These are phyloP conservation scores for Carex pumila DNA, from an alignment of 176 grass and related monocot species.

Conservation along the genomic window DNA sequence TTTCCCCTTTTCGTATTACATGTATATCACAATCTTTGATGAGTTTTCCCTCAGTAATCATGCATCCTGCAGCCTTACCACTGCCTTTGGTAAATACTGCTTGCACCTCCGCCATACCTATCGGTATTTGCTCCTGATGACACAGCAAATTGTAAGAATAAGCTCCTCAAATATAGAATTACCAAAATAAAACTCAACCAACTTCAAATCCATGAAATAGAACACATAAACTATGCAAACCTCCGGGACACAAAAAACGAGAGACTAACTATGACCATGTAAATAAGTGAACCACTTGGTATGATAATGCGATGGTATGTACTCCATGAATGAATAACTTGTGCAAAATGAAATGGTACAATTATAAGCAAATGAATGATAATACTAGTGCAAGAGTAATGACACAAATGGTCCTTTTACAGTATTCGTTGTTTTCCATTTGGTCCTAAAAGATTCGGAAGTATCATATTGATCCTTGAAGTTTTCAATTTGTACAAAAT, in stretches of 20 bases:
- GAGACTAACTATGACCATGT: neutral
- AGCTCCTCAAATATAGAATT: neutral
- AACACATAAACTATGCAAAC: conserved; percentile 1
- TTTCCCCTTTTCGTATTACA: conserved; percentile 70
- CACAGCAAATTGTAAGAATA: neutral
- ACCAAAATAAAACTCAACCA: neutral
- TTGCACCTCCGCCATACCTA: conserved; percentile 79
- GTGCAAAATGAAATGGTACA: neutral
- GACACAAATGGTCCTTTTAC: neutral
- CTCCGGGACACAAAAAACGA: neutral
- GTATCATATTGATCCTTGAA: neutral
- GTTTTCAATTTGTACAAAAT: neutral
- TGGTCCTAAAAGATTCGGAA: neutral
- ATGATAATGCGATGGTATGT: neutral
- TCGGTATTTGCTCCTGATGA: conserved; percentile 63
- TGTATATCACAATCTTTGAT: conserved; percentile 64
- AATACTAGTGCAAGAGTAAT: neutral
- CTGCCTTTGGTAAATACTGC: conserved; percentile 93
- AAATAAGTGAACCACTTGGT: neutral
- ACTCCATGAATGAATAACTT: neutral
- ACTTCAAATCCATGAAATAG: neutral
- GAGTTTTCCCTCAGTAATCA: conserved; percentile 74
- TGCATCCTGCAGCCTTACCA: conserved; percentile 88
- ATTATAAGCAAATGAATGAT: neutral
- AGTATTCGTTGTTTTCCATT: neutral